Evolutionary conservation across 2,329 filamentous ascomycete species (phyloP).

Genomic region (Didymella arachidicola): DNA sequence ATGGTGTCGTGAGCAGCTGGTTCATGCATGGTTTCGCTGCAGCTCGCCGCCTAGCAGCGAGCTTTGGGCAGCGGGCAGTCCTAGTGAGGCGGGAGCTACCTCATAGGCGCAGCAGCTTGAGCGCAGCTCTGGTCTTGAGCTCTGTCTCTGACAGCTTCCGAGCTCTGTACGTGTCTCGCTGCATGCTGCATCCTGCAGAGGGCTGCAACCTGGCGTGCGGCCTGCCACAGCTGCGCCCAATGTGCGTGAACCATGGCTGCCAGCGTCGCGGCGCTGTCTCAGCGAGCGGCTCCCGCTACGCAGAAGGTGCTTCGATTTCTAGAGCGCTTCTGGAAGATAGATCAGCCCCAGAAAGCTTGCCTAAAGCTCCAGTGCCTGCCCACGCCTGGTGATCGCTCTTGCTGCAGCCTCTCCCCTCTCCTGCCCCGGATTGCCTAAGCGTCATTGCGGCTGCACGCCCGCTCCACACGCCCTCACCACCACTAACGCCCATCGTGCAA

Average conservation of each 20-base stretch:
- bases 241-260: slow-evolving; percentile 24
- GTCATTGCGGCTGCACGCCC: slow-evolving; percentile 27
- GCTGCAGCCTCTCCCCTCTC: slow-evolving; percentile 31
- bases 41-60: slow-evolving; percentile 18
- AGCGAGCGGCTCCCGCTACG: slow-evolving; percentile 21
- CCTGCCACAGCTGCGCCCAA: slow-evolving; percentile 19
- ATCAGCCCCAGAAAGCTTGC: slow-evolving; percentile 33
- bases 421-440: slow-evolving; percentile 27
- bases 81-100: slow-evolving; percentile 20
- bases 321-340: slow-evolving; percentile 43
- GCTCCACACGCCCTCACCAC: slow-evolving; percentile 23
- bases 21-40: slow-evolving; percentile 17
- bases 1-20: not conserved
- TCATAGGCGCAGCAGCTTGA: slow-evolving; percentile 26
- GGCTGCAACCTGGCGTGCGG: slow-evolving; percentile 11
- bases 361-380: slow-evolving; percentile 26
- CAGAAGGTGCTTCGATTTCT: slow-evolving; percentile 28
- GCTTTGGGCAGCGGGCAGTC: slow-evolving; percentile 17
- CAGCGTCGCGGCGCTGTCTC: slow-evolving; percentile 26
- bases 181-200: slow-evolving; percentile 12
- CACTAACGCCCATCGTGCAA: slow-evolving; percentile 16
- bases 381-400: slow-evolving; percentile 24
- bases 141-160: slow-evolving; percentile 14
- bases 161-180: slow-evolving; percentile 16
- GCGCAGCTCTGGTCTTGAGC: slow-evolving; percentile 17